phyloP scores from a whole-genome alignment of 495 filamentous ascomycete species.

The Baudoinia panamericana region DNA sequence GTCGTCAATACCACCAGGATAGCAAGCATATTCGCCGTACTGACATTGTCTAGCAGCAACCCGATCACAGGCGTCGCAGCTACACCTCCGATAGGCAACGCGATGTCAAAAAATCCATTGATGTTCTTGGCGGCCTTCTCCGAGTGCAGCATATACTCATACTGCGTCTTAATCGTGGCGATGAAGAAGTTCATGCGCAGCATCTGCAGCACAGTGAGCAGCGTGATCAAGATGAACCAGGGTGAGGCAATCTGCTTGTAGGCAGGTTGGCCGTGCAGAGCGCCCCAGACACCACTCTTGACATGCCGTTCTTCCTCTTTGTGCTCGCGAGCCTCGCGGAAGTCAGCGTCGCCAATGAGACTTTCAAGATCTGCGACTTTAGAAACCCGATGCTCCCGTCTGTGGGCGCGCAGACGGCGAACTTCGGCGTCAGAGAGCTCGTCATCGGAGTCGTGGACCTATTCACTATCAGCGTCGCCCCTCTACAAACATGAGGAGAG shows the following conservation, averaged over 20 bases:
- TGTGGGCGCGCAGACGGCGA: conserved; percentile 35
- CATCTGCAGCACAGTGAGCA: conserved; percentile 87
- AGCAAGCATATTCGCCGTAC: conserved; percentile 59
- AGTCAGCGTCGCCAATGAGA: conserved; percentile 52
- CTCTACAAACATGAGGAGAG: conserved; percentile 20
- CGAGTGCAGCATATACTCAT: conserved; percentile 58
- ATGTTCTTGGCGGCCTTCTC: conserved; percentile 46
- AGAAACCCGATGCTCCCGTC: conserved; percentile 49
- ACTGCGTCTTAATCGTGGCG: conserved; percentile 75
- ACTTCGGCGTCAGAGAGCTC: conserved; percentile 26
- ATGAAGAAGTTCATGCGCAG: conserved; percentile 96
- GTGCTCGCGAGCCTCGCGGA: conserved; percentile 38
- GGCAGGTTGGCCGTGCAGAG: conserved; percentile 64
- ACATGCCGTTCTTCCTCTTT: conserved; percentile 47
- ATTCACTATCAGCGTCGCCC: conserved; percentile 15
- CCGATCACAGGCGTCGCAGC: conserved; percentile 82
- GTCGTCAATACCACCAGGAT: conserved; percentile 62
- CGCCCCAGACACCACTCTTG: conserved; percentile 77
- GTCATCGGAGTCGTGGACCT: conserved; percentile 35
- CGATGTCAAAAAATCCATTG: conserved; percentile 79
- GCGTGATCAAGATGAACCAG: conserved; percentile 78
- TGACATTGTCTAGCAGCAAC: conserved; percentile 60
- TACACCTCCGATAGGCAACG: conserved; percentile 76
- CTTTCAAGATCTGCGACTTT: conserved; percentile 62
- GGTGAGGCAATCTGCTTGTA: conserved; percentile 61